Evolutionary conservation across 2,329 filamentous ascomycete species (phyloP).

Genomic region (Hymenoscyphus albidus): DNA sequence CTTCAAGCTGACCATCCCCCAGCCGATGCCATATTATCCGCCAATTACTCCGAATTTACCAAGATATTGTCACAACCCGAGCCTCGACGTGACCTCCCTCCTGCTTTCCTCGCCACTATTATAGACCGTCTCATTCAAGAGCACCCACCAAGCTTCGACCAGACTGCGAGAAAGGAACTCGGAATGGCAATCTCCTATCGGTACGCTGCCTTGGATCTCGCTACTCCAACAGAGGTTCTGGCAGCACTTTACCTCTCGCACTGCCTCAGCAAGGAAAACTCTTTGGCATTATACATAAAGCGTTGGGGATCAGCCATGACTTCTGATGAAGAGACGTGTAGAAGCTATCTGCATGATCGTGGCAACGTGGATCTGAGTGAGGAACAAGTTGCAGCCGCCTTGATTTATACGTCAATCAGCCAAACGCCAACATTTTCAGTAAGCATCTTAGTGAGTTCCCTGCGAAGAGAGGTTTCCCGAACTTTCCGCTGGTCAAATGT

Average conservation of each 20-base stretch:
- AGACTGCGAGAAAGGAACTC: constrained; percentile 67
- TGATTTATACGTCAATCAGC: constrained; percentile 64
- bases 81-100: constrained; percentile 59
- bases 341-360: constrained; percentile 49
- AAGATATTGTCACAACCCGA: constrained; percentile 67
- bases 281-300: constrained; percentile 66
- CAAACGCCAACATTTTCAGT: constrained; percentile 52
- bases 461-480: constrained; percentile 58
- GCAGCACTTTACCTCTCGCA: constrained; percentile 67
- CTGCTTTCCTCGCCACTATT: constrained; percentile 71
- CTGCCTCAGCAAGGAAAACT: constrained; percentile 57
- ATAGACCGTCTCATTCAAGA: constrained; percentile 84
- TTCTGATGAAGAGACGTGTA: constrained; percentile 65
- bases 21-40: constrained; percentile 89
- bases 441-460: constrained; percentile 54
- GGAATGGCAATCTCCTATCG: constrained; percentile 58
- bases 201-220: constrained; percentile 53
- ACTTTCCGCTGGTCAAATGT: constrained; percentile 67
- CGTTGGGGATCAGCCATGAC: constrained; percentile 72
- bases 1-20: constrained; percentile 11
- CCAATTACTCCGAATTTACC: constrained; percentile 73
- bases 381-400: constrained; percentile 74
- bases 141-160: constrained; percentile 80
- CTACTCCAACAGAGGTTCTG: constrained; percentile 67
- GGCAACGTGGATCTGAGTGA: constrained; percentile 61